Percentiles rank a stretch among this genome's conserved stretches.
These are phyloP conservation scores for Alternaria sp. DNA, from an alignment of 2,329 filamentous ascomycete genomes.

Conservation along the genomic window DNA sequence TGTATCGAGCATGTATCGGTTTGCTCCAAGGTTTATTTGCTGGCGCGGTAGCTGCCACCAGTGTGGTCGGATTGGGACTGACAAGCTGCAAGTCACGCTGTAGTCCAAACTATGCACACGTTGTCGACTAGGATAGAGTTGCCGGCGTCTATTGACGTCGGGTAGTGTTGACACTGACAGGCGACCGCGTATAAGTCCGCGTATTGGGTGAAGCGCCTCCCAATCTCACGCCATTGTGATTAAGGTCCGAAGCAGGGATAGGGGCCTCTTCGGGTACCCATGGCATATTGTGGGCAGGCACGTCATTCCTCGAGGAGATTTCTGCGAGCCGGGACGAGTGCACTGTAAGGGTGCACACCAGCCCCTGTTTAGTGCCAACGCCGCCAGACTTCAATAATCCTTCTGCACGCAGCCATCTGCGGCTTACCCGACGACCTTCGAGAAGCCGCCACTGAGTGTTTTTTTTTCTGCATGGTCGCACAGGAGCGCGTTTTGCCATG, in stretches of 20 bases:
- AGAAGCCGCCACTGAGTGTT: conserved; percentile 37
- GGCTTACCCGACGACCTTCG: conserved; percentile 31
- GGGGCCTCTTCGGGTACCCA: conserved; percentile 20
- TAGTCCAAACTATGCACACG: neutral
- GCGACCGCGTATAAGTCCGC: conserved; percentile 13
- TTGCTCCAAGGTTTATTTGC: conserved; percentile 13
- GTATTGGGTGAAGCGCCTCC: conserved; percentile 20
- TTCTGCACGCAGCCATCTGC: conserved; percentile 15
- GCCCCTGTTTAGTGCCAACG: conserved; percentile 26
- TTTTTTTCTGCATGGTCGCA: conserved; percentile 19
- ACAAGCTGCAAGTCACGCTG: conserved; percentile 22
- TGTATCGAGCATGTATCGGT: conserved; percentile 2
- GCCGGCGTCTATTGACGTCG: conserved; percentile 19
- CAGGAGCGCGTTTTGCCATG: conserved; percentile 15
- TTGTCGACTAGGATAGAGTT: conserved; percentile 15
- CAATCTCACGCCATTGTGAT: conserved; percentile 5
- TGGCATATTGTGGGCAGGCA: conserved; percentile 28
- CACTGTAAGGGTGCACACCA: conserved; percentile 12
- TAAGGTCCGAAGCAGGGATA: conserved; percentile 20
- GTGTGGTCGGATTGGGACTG: conserved; percentile 15
- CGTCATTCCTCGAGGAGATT: conserved; percentile 39
- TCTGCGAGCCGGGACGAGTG: conserved; percentile 24
- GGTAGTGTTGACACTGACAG: conserved; percentile 35
- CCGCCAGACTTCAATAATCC: conserved; percentile 23
- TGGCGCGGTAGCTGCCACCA: conserved; percentile 15